Evolutionary conservation across 2,329 filamentous ascomycete genomes (phyloP), one percentile per base, ranked within the genome.

Genomic region (Fusarium austroafricanum): DNA sequence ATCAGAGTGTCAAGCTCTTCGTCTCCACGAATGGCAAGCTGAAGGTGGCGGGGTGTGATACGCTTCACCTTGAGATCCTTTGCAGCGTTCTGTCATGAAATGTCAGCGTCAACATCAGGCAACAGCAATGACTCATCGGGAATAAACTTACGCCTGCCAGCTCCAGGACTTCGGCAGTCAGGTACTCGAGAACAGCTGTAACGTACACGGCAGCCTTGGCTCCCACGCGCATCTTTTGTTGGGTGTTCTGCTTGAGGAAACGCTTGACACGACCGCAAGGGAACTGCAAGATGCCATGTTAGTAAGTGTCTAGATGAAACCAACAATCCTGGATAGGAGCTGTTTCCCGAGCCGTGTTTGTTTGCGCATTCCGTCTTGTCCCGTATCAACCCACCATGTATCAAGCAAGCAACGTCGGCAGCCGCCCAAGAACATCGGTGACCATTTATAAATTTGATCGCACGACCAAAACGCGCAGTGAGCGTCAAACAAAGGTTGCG

Each of bases 1-100:
- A 99, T 98, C 60, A 99, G 87, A 23, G 94, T 98, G 80, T 99
- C 96, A 74, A 99, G 87, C 83, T 99, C 96, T 84, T 99, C 96
- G 81, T 99, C 96, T 78, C 96, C 96, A 77, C 96, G 94, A 79
- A 99, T 99, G 75, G 96, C 96, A 68, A 99, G 92, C 82, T 99
- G 96, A 71, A 99, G 85, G 82, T 99, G 96, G 80, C 96, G 94
- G 57, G 96, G 96, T 14, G 95, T 98, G 82, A 99, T 99, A 83
- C 96, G 96, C 90, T 98, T 99, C 84, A 98, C 96, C 84, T 98
- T 99, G 79, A 98, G 92, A 82, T 99, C 96, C 87, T 98, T 98
- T 81, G 96, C 96, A 54, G 96, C 96, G 80, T 99, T 99, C 88
- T 91, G 75, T 35, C 11, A 23, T 20, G n/a, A 21, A 37, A 31